A percentile compares a stretch with the other conserved stretches of the same genome.
Conservation (phyloP, 2,329 filamentous ascomycete genomes). For the Diaporthe sp. region DNA sequence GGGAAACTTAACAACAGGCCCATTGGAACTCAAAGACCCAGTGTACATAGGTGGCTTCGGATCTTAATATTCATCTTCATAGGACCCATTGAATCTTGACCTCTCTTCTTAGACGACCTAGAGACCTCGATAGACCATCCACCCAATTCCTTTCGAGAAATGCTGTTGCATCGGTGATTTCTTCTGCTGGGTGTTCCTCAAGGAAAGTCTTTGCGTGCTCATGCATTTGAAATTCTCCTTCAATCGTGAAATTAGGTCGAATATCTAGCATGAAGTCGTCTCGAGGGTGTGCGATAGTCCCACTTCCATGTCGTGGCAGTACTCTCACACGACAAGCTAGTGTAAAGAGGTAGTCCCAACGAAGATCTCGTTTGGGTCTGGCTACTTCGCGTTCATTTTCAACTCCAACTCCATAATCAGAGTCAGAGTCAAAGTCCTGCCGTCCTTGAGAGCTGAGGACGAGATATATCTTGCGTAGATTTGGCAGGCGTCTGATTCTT, state of each 20-base stretch:
- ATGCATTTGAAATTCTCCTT: neutral
- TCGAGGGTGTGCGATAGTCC: neutral
- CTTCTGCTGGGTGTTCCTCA: neutral
- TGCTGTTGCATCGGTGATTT: neutral
- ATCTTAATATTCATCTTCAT: neutral
- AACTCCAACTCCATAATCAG: neutral
- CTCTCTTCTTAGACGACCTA: fast-evolving
- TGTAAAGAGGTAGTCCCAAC: neutral
- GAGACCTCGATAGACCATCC: neutral
- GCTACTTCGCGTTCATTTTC: neutral
- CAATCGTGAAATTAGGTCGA: neutral
- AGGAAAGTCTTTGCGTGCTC: fast-evolving
- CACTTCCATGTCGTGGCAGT: neutral
- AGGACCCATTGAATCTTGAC: neutral
- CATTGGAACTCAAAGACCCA: neutral
- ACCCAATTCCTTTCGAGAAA: neutral
- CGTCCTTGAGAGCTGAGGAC: neutral
- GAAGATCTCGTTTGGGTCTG: no score
- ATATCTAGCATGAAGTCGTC: neutral
- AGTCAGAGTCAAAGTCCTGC: neutral
- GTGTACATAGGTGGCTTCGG: neutral
- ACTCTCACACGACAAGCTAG: neutral
- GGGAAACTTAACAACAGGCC: no score
- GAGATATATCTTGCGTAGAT: neutral
- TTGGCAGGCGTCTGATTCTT: no score